phyloP scores from a whole-genome alignment of 2,329 filamentous ascomycete genomes.

The Aspergillus amoenus region DNA sequence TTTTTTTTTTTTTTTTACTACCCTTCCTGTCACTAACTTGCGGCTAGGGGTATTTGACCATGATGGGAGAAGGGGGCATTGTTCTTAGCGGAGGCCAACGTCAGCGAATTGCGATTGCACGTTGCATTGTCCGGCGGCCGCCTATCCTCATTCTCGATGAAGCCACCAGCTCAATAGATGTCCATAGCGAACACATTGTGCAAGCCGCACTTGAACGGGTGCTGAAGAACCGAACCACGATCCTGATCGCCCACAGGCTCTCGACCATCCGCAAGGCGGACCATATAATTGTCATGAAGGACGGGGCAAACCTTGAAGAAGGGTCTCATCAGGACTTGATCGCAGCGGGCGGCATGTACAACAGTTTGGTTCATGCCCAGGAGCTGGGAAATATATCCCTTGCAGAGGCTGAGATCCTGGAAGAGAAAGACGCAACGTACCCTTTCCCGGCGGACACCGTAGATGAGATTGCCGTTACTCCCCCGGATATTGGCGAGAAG shows the following conservation, averaged over 20 bases:
- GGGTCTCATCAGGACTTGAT: conserved; percentile 82
- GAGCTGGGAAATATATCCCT: not conserved
- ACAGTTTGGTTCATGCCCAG: conserved; percentile 82
- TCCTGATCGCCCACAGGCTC: conserved; percentile 91
- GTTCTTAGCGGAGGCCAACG: conserved; percentile 92
- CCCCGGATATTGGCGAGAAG: too few relatives aligned
- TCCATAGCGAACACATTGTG: conserved; percentile 89
- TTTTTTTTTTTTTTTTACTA: too few relatives aligned
- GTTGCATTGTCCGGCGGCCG: conserved; percentile 85
- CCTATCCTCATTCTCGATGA: conserved; percentile 92
- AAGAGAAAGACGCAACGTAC: too few relatives aligned
- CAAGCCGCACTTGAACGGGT: conserved; percentile 89
- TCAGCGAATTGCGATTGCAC: conserved; percentile 91
- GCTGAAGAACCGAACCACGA: conserved; percentile 82
- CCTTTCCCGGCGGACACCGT: too few relatives aligned
- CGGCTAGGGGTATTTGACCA: conserved; percentile 72
- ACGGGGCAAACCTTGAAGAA: conserved; percentile 83
- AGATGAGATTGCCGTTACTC: too few relatives aligned
- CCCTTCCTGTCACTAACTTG: too few relatives aligned
- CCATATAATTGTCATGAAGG: conserved; percentile 90
- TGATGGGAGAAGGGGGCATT: conserved; percentile 91
- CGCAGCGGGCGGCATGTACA: conserved; percentile 70
- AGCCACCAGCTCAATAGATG: conserved; percentile 90
- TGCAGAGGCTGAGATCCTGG: too few relatives aligned
- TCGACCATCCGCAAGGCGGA: conserved; percentile 93